Evolutionary conservation across 768 basidiomycete species (phyloP).

Genomic region (Candolleomyces aberdarensis): DNA sequence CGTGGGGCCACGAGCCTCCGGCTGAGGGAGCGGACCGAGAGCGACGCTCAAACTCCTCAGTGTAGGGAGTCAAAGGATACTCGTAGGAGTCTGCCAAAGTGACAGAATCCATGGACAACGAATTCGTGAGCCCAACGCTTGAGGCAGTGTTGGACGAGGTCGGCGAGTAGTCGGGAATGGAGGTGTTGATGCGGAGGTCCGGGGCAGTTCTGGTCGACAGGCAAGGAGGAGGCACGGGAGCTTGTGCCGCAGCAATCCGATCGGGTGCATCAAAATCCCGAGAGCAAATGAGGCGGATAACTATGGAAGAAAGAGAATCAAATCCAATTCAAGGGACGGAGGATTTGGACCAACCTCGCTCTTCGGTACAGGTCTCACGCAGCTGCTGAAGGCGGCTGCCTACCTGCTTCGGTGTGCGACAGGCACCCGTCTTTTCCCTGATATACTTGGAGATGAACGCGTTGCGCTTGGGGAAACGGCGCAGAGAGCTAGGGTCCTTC

Average conservation of each 20-base stretch:
- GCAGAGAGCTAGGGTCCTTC: conserved; percentile 49
- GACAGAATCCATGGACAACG: conserved; percentile 6
- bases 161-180: not conserved
- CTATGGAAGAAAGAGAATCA: conserved; percentile 3
- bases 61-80: conserved; percentile 6
- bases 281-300: conserved; percentile 15
- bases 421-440: conserved; percentile 48
- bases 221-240: not conserved
- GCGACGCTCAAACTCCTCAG: conserved; percentile 4
- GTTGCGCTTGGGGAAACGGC: conserved; percentile 66
- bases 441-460: conserved; percentile 65
- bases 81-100: conserved; percentile 3
- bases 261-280: conserved; percentile 11
- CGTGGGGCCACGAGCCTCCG: conserved; percentile 6
- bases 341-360: conserved; percentile 43
- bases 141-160: not conserved
- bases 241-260: conserved; percentile 2
- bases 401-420: conserved; percentile 65
- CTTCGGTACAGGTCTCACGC: conserved; percentile 57
- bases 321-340: not conserved
- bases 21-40: not conserved
- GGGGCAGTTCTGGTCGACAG: not conserved
- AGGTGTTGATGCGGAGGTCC: conserved; percentile 8
- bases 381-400: conserved; percentile 69
- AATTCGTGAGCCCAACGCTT: not conserved